Conservation (phyloP, 2,329 filamentous ascomycete genomes). For the Chaetomiaceae sp. region DNA sequence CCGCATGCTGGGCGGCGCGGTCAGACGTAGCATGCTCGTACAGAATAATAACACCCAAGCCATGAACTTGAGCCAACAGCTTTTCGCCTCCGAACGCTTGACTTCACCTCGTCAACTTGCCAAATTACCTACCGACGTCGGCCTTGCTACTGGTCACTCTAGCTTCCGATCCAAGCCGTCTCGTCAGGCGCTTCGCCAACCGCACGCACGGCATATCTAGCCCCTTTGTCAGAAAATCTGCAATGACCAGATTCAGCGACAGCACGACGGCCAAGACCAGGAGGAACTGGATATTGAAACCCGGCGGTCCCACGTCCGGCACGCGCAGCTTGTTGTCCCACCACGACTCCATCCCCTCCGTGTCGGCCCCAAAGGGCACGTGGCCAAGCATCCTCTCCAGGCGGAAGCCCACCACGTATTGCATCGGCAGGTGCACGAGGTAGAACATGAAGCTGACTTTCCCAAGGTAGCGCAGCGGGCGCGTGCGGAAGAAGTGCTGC, state of each 20-base stretch:
- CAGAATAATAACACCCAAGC: too few species aligned
- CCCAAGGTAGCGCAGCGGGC: neutral
- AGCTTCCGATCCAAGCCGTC: neutral
- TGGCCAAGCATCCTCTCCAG: neutral
- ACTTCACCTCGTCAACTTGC: too few species aligned
- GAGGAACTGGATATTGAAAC: neutral
- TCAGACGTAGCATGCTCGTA: too few species aligned
- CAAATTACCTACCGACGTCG: too few species aligned
- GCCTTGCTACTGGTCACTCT: neutral
- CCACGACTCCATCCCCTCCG: neutral
- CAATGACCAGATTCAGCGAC: neutral
- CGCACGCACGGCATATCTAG: neutral
- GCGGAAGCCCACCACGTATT: neutral
- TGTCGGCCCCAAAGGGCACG: neutral
- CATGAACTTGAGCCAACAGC: too few species aligned
- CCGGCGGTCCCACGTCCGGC: neutral
- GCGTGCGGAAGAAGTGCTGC: neutral
- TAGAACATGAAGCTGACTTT: constrained; percentile 1
- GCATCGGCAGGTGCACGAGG: neutral
- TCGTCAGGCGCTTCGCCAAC: neutral
- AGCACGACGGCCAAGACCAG: neutral
- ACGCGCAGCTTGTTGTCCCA: neutral
- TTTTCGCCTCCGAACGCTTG: too few species aligned
- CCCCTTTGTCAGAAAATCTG: neutral
- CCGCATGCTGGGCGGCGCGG: neutral